These are phyloP conservation scores for Paspalum notatum DNA, from an alignment of 176 grass and related monocot species.

Conservation along the genomic window DNA sequence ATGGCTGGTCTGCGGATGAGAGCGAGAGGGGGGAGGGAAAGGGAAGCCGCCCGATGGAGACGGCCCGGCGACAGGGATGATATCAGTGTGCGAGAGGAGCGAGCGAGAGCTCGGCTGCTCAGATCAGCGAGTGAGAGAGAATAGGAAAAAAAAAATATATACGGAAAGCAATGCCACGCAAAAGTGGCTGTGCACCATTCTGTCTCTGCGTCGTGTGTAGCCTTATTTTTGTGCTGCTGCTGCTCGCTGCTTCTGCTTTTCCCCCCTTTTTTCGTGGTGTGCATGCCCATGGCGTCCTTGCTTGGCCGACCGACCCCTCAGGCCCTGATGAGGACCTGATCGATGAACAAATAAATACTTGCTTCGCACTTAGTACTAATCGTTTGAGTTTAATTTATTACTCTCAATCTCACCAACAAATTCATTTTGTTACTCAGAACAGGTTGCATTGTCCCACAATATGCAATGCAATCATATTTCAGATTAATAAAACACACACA, in stretches of 20 bases:
- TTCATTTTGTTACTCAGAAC: too few species aligned
- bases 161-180: slow-evolving; percentile 12
- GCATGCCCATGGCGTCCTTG: neutral
- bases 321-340: too few species aligned
- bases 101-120: neutral
- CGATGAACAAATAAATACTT: too few species aligned
- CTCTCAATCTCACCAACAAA: too few species aligned
- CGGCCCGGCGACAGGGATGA: slow-evolving; percentile 45
- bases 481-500: too few species aligned
- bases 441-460: too few species aligned
- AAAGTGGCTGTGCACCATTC: slow-evolving; percentile 42
- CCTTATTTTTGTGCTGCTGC: slow-evolving; percentile 45
- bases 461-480: too few species aligned
- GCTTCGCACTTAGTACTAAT: too few species aligned
- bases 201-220: slow-evolving; percentile 36
- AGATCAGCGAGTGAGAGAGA: too few species aligned
- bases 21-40: slow-evolving; percentile 1
- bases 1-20: too few species aligned
- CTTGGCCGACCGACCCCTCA: neutral
- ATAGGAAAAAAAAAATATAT: too few species aligned
- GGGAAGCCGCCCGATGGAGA: slow-evolving; percentile 22
- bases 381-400: too few species aligned
- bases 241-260: neutral
- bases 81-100: slow-evolving; percentile 33
- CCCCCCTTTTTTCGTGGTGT: slow-evolving; percentile 10